Evolutionary conservation across 768 basidiomycete genomes (phyloP).

Genomic region (Lactifluus hygrophoroides): DNA sequence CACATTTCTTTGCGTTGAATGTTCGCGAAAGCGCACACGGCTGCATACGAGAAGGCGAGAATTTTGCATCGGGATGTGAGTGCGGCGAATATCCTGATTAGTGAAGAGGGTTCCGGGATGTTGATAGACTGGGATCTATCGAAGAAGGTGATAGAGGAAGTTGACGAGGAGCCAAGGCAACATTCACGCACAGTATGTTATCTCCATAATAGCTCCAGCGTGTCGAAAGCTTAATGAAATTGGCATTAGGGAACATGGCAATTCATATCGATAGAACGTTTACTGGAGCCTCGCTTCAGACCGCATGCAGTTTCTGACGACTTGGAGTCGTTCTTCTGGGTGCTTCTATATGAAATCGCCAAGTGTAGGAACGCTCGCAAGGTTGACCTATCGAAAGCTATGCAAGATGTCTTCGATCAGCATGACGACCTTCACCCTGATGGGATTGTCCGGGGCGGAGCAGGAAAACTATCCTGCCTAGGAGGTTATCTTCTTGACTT

Average conservation of each 20-base stretch:
- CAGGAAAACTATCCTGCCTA: background rate
- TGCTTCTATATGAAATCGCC: background rate
- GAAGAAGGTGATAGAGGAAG: background rate
- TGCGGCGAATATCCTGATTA: background rate
- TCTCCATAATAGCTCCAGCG: background rate
- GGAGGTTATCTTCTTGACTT: background rate
- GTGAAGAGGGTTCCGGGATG: background rate
- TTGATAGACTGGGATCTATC: conserved; percentile 5
- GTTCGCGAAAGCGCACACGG: background rate
- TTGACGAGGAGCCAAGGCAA: background rate
- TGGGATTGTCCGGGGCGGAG: background rate
- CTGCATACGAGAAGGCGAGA: background rate
- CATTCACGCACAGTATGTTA: background rate
- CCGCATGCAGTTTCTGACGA: conserved; percentile 13
- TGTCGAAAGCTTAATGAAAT: background rate
- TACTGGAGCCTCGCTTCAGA: background rate
- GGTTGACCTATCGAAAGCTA: background rate
- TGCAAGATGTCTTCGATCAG: background rate
- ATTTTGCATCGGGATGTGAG: conserved; percentile 9
- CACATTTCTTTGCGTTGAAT: background rate
- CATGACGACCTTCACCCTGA: background rate
- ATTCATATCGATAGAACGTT: conserved; percentile 9
- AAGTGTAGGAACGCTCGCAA: background rate
- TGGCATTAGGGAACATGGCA: conserved; percentile 18
- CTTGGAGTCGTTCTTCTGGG: conserved; percentile 19